phyloP scores from a whole-genome alignment of 768 basidiomycete genomes.

The Boletus eberwhitei region DNA sequence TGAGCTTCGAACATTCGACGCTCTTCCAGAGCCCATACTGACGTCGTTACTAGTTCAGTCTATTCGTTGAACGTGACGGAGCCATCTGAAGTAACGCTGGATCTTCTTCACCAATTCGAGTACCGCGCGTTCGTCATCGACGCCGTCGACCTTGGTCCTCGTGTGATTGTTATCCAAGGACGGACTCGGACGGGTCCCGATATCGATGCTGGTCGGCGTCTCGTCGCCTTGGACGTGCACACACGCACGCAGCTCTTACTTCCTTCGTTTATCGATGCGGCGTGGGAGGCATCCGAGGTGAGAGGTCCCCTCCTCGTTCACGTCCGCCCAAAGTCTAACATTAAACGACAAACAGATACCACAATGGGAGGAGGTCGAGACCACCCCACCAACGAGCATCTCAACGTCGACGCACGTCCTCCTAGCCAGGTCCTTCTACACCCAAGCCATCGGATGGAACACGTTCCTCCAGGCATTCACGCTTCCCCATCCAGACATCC shows the following conservation, averaged over 20 bases:
- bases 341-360: background rate
- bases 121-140: background rate
- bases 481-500: constrained; percentile 1
- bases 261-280: background rate
- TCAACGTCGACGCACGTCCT: constrained; percentile 24
- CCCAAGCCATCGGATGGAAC: background rate
- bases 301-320: background rate
- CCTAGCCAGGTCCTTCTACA: constrained; percentile 3
- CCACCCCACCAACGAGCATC: background rate
- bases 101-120: constrained; percentile 15
- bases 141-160: constrained; percentile 14
- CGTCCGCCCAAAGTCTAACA: background rate
- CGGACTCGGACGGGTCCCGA: background rate
- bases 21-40: background rate
- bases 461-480: constrained; percentile 13
- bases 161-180: constrained; percentile 7
- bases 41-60: constrained; percentile 3
- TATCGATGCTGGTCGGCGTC: background rate
- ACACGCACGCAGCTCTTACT: constrained; percentile 3
- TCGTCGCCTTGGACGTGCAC: constrained; percentile 17
- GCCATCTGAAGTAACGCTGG: constrained; percentile 2
- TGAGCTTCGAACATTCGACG: background rate
- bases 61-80: constrained; percentile 4
- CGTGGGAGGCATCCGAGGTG: constrained; percentile 2
- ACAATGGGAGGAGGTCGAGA: background rate